Evolutionary conservation across 345 rosid genomes (phyloP).

Genomic region (Populus tremula): DNA sequence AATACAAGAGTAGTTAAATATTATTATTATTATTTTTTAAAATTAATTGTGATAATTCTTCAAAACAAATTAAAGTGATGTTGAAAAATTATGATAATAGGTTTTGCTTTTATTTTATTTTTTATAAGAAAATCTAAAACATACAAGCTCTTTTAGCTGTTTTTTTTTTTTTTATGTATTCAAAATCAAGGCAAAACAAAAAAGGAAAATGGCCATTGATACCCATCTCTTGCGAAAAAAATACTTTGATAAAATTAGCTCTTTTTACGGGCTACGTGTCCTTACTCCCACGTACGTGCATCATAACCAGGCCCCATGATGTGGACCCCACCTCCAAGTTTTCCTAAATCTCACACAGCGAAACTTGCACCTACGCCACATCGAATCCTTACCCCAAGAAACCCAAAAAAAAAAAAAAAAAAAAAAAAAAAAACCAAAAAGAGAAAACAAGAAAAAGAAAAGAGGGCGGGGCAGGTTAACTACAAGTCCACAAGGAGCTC

Average conservation of each 20-base stretch:
- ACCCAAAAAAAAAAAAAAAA: background rate
- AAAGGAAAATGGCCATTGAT: too few relatives aligned
- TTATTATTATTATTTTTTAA: too few relatives aligned
- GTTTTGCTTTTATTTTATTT: too few relatives aligned
- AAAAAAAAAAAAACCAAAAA: background rate
- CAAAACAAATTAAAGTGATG: too few relatives aligned
- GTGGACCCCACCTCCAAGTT: background rate
- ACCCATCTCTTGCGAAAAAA: background rate
- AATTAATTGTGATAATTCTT: too few relatives aligned
- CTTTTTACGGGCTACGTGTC: background rate
- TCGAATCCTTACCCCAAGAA: background rate
- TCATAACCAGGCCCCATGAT: background rate
- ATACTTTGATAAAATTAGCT: background rate
- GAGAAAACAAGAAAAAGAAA: too few relatives aligned
- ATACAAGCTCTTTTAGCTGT: too few relatives aligned
- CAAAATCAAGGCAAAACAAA: too few relatives aligned
- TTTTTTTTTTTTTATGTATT: too few relatives aligned
- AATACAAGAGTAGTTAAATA: too few relatives aligned
- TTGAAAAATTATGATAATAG: too few relatives aligned
- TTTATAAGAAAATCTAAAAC: too few relatives aligned
- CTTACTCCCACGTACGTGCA: background rate
- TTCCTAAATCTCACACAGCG: background rate
- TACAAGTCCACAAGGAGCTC: constrained; percentile 28
- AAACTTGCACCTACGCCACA: background rate
- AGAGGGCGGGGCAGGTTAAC: constrained; percentile 34